These are phyloP conservation scores for Trichophyton schoenleinii DNA, from an alignment of 2,329 filamentous ascomycete genomes.

Conservation along the genomic window DNA sequence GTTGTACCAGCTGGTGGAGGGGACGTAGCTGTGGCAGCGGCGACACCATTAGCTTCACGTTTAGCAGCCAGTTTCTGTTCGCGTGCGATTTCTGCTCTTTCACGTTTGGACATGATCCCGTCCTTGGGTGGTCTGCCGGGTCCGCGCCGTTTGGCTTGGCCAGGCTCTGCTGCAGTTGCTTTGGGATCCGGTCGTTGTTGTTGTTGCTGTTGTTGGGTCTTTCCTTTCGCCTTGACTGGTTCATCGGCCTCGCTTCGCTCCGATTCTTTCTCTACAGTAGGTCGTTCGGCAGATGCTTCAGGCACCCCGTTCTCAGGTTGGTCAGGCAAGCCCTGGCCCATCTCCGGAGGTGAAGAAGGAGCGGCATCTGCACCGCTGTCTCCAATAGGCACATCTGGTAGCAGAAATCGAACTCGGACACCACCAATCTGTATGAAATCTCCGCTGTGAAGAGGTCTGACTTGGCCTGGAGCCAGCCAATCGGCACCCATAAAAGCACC, in stretches of 20 bases:
- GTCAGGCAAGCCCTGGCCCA: not conserved
- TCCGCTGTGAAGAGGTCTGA: constrained; percentile 42
- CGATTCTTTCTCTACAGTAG: constrained; percentile 11
- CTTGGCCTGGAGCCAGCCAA: constrained; percentile 36
- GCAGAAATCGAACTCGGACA: constrained; percentile 44
- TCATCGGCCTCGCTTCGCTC: constrained; percentile 13
- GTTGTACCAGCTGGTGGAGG: not conserved
- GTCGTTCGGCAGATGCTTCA: constrained; percentile 12
- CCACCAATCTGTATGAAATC: constrained; percentile 48
- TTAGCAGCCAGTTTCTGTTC: constrained; percentile 40
- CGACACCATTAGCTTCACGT: constrained; percentile 36
- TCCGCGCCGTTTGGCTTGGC: constrained; percentile 32
- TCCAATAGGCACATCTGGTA: constrained; percentile 40
- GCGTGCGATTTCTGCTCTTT: constrained; percentile 42
- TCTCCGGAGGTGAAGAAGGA: constrained; percentile 21
- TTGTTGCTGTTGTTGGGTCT: constrained; percentile 12
- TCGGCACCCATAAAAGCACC: constrained; percentile 44
- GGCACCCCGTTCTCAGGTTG: constrained; percentile 18
- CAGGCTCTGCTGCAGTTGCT: constrained; percentile 16
- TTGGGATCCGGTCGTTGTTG: constrained; percentile 17
- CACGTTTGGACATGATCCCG: constrained; percentile 54
- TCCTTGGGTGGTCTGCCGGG: constrained; percentile 55
- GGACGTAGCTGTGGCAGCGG: constrained; percentile 21
- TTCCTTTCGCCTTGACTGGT: constrained; percentile 3
- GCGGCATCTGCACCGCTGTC: constrained; percentile 36